phyloP scores from a whole-genome alignment of 2,329 filamentous ascomycete species.

The Stachybotrys chartarum region DNA sequence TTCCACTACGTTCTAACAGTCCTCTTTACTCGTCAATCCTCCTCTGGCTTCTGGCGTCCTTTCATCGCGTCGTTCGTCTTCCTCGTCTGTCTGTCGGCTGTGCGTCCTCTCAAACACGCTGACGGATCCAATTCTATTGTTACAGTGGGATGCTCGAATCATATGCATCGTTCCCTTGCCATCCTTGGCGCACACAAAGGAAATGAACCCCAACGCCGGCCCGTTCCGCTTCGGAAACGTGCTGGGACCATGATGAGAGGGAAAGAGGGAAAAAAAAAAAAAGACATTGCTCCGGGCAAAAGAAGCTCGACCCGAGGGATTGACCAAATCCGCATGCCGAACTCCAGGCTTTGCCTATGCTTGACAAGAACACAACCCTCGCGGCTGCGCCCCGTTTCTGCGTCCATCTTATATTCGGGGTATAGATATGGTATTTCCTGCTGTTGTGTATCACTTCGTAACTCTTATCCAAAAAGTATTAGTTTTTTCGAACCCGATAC shows the following conservation, averaged over 20 bases:
- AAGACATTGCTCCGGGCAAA: background rate
- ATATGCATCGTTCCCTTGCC: background rate
- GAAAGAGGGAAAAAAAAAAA: background rate
- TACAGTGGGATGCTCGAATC: background rate
- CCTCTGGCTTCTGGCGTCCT: background rate
- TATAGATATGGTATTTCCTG: slow-evolving; percentile 1
- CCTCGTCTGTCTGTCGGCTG: background rate
- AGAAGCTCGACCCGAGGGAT: background rate
- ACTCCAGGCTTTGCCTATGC: slow-evolving; percentile 8
- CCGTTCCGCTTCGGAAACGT: background rate
- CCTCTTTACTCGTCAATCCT: too few species aligned
- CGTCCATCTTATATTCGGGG: background rate
- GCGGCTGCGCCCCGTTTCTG: background rate
- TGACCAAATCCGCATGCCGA: slow-evolving; percentile 3
- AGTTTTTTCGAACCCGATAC: background rate
- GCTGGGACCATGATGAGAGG: background rate
- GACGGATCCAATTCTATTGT: background rate
- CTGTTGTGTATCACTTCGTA: background rate
- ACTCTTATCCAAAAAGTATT: background rate
- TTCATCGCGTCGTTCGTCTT: background rate
- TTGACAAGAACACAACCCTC: background rate
- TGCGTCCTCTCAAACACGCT: background rate
- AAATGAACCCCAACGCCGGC: background rate
- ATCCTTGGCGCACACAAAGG: background rate
- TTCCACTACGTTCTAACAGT: too few species aligned